Evolutionary conservation across 2,329 filamentous ascomycete genomes (phyloP).

Genomic region (Aspergillus sp.): DNA sequence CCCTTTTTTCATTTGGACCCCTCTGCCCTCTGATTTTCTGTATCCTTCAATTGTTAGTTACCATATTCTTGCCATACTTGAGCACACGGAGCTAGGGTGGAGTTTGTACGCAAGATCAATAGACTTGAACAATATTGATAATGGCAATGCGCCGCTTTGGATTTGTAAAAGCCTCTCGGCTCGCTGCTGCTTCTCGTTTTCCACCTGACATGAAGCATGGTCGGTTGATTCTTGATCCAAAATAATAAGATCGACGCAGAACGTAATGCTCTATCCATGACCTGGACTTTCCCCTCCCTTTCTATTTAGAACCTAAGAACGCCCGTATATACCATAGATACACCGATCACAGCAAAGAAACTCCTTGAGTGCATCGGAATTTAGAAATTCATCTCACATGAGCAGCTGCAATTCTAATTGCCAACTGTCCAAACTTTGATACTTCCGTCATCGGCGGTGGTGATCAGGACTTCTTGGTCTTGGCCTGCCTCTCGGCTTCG

Average conservation of each 20-base stretch:
- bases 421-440: conserved; percentile 76
- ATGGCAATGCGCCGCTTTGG: too few relatives aligned
- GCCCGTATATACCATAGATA: too few relatives aligned
- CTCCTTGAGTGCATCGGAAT: background rate
- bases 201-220: background rate
- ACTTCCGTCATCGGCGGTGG: conserved; percentile 87
- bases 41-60: background rate
- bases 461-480: conserved; percentile 81
- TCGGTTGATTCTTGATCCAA: background rate
- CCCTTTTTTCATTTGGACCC: background rate
- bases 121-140: too few relatives aligned
- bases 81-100: background rate
- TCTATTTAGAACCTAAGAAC: too few relatives aligned
- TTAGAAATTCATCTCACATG: background rate
- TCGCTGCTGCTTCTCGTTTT: background rate
- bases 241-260: background rate
- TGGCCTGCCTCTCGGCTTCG: conserved; percentile 49
- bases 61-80: conserved; percentile 1
- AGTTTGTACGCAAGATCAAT: background rate
- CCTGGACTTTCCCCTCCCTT: too few relatives aligned
- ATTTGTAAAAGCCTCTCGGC: too few relatives aligned
- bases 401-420: conserved; percentile 12
- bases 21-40: background rate
- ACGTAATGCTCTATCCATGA: too few relatives aligned
- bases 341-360: background rate